Base-by-base conservation (phyloP, 305 asterid species). In the Fraxinus floribunda region DNA sequence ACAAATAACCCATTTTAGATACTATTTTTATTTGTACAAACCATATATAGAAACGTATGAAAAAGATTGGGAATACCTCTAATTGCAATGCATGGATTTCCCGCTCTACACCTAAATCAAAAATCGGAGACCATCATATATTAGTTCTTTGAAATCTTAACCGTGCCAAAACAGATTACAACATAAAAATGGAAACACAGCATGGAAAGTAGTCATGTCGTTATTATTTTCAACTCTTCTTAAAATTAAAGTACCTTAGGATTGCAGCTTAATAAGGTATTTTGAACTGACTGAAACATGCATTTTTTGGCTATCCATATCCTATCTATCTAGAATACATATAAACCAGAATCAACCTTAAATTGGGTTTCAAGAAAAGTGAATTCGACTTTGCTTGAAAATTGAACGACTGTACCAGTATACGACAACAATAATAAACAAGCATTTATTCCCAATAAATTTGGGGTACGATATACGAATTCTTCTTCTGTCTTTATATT, bases 11-110 rank as follows among this genome's bases (percentile, higher is more conserved):
- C 20, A 68, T 41, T 18, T 7, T 15, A 73, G 76, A 26, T 4
- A 68, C 78, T 7, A 71, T 74, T 73, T 79, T 46, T 55, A 38
- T 4, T 71, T 16, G 46, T 70, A 20, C 26, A 15, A 72, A 83
- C 32, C 78, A 74, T 20, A 13, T 57, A 3, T 62, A 64, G 64
- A 76, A 64, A 75, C 41, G 62, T 62, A 66, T 78, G 57, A 16
- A 29, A 39, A 75, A 52, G 73, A 24, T 76, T 10, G 4, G 18
- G 81, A 70, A 57, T 84, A 92, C 97, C 97, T 92, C 95, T 75
- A 84, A 84, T 75, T 92, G 91, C 88, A 92, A 81, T 70, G 89
- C 83, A 79, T 90, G 34, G 85, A 92, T 91, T 89, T 92, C 97
- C 86, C 84, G 88, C 84, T 92, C 97, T 72, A 92, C 73, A 79